A percentile compares a stretch with the other conserved stretches of the same genome.
Conservation (phyloP, 169 alveolate species). For the Cyclospora cayetanensis region DNA sequence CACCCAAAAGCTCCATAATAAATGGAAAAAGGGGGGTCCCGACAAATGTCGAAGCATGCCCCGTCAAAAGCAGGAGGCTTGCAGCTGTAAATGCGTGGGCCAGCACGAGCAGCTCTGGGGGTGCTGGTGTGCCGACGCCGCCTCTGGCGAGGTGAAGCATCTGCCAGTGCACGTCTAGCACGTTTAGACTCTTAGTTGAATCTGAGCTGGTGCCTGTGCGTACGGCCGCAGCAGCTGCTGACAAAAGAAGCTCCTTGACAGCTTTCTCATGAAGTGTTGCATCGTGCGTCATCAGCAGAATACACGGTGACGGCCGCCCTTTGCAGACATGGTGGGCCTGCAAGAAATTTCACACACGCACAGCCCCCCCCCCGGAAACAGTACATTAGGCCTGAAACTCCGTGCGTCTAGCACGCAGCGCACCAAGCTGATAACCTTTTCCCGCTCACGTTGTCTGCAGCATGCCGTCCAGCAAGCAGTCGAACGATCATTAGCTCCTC, state of each 20-base stretch:
- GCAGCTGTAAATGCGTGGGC: conserved; percentile 62
- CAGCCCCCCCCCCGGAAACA: background rate
- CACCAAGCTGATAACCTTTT: background rate
- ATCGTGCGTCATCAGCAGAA: conserved; percentile 39
- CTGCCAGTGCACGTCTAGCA: background rate
- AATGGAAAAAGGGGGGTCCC: conserved; percentile 1
- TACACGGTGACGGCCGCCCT: conserved; percentile 21
- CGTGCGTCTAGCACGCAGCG: background rate
- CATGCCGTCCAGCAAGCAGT: conserved; percentile 34
- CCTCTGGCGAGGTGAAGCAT: background rate
- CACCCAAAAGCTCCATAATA: conserved; percentile 34
- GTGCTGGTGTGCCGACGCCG: background rate
- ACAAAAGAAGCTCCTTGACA: background rate
- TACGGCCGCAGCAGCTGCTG: background rate
- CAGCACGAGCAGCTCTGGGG: background rate
- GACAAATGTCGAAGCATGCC: conserved; percentile 12
- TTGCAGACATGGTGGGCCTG: conserved; percentile 28
- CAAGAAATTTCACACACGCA: background rate
- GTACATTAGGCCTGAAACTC: background rate
- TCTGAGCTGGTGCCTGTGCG: background rate
- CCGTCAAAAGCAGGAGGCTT: conserved; percentile 52
- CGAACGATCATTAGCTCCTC: conserved; percentile 41
- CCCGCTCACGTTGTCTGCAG: conserved; percentile 17
- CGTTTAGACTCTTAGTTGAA: background rate
- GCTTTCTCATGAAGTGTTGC: conserved; percentile 12